These are phyloP conservation scores for Lactarius hengduanensis DNA, from an alignment of 768 basidiomycete genomes.

Conservation along the genomic window DNA sequence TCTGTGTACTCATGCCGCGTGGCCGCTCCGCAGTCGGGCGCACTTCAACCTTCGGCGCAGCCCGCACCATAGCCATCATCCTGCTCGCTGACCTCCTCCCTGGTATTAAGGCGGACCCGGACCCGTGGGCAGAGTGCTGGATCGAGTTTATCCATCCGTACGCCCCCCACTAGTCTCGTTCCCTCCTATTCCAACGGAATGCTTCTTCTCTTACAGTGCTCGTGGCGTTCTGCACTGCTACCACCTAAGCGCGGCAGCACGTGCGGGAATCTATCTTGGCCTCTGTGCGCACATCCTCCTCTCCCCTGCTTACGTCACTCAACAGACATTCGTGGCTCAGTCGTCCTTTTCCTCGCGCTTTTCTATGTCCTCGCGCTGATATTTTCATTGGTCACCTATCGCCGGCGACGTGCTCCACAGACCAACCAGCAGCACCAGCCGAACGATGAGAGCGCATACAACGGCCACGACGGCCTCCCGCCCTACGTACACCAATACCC, in stretches of 20 bases:
- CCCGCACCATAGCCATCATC: not conserved
- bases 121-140: slow-evolving; percentile 8
- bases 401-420: not conserved
- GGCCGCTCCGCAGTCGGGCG: not conserved
- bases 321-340: not conserved
- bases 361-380: not conserved
- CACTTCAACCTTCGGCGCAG: not conserved
- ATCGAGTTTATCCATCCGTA: not conserved
- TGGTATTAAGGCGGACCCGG: not conserved
- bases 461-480: not conserved
- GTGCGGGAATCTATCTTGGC: not conserved
- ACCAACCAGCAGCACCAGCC: not conserved
- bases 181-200: not conserved
- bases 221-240: not conserved
- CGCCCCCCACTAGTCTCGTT: not conserved
- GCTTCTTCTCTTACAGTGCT: not conserved
- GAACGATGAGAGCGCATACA: not conserved
- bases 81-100: slow-evolving; percentile 4
- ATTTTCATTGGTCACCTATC: not conserved
- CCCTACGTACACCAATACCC: slow-evolving; percentile 12
- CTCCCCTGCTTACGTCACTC: not conserved
- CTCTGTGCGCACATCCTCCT: not conserved
- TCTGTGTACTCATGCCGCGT: not conserved
- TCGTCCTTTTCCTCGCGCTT: not conserved
- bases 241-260: slow-evolving; percentile 4